Conservation (phyloP, 2,329 filamentous ascomycete species). For the Bimuria novae-zelandiae region DNA sequence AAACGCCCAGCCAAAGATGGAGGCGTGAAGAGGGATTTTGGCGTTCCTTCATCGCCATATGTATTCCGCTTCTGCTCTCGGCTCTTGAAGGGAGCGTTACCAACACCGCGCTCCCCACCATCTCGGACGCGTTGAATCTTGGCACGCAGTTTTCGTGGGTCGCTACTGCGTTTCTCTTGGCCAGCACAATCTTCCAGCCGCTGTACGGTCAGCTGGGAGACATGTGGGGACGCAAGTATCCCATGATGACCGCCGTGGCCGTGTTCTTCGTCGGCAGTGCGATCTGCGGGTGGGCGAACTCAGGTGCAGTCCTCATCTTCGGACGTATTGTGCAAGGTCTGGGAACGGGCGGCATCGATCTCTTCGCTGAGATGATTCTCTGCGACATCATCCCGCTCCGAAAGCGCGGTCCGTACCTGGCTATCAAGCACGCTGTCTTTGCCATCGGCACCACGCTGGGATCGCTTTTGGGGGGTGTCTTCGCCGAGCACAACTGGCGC, state of each 20-base stretch:
- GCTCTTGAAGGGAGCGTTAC: conserved; percentile 47
- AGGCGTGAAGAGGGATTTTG: conserved; percentile 31
- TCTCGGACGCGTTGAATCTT: conserved; percentile 33
- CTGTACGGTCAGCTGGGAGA: conserved; percentile 57
- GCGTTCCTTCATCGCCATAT: conserved; percentile 36
- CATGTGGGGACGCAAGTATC: conserved; percentile 57
- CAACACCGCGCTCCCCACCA: conserved; percentile 50
- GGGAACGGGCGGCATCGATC: conserved; percentile 53
- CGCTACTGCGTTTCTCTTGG: conserved; percentile 33
- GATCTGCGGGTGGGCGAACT: conserved; percentile 55
- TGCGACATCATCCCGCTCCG: conserved; percentile 56
- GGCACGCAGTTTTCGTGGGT: conserved; percentile 26
- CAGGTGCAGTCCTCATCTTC: conserved; percentile 55
- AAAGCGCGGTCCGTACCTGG: conserved; percentile 50
- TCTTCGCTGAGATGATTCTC: conserved; percentile 55
- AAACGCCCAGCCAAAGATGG: conserved; percentile 16
- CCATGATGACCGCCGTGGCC: conserved; percentile 44
- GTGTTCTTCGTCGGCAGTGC: conserved; percentile 60
- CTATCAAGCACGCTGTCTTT: conserved; percentile 32
- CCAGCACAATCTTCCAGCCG: conserved; percentile 53
- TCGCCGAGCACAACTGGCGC: conserved; percentile 47
- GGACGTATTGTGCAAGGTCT: conserved; percentile 62
- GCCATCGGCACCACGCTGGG: conserved; percentile 35
- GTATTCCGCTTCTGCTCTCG: conserved; percentile 37
- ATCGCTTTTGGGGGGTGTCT: conserved; percentile 38